phyloP scores from a whole-genome alignment of 108 stramenopile species.

The Nitzschia sp. region DNA sequence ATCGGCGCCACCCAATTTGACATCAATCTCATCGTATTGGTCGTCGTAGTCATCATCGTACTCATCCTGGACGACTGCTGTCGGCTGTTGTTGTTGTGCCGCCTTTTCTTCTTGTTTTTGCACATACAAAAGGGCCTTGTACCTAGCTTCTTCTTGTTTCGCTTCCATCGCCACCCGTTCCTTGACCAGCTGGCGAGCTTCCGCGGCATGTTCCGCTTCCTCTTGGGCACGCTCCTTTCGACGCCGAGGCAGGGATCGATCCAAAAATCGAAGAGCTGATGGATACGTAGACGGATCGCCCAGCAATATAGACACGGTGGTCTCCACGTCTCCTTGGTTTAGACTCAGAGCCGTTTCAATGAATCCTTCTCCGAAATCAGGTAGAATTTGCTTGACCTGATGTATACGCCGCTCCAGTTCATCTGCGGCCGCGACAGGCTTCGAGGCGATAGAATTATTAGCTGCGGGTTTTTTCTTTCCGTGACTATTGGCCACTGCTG shows the following conservation, averaged over 20 bases:
- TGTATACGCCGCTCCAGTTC: slow-evolving; percentile 44
- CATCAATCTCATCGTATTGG: slow-evolving; percentile 80
- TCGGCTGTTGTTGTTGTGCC: slow-evolving; percentile 5
- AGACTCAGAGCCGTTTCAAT: slow-evolving; percentile 74
- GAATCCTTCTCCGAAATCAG: slow-evolving; percentile 79
- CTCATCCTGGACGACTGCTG: slow-evolving; percentile 37
- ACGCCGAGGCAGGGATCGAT: slow-evolving; percentile 42
- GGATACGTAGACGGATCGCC: slow-evolving; percentile 35
- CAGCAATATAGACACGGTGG: slow-evolving; percentile 61
- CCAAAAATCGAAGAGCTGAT: slow-evolving; percentile 34
- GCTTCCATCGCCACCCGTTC: slow-evolving; percentile 55
- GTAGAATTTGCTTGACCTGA: slow-evolving; percentile 56
- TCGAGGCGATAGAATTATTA: too few species aligned
- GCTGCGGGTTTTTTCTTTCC: not conserved
- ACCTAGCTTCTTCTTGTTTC: slow-evolving; percentile 46
- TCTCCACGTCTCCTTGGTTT: slow-evolving; percentile 63
- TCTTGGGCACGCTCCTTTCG: slow-evolving; percentile 33
- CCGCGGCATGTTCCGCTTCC: slow-evolving; percentile 46
- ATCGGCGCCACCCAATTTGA: slow-evolving; percentile 49
- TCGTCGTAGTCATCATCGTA: slow-evolving; percentile 90
- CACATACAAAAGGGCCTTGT: slow-evolving; percentile 52
- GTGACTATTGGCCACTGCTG: not conserved
- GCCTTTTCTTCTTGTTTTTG: slow-evolving; percentile 9
- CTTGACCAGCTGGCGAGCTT: slow-evolving; percentile 57
- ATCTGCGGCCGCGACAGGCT: slow-evolving; percentile 12